phyloP scores from a whole-genome alignment of 192 early-diverging fungal species.

The Coemansia erecta region DNA sequence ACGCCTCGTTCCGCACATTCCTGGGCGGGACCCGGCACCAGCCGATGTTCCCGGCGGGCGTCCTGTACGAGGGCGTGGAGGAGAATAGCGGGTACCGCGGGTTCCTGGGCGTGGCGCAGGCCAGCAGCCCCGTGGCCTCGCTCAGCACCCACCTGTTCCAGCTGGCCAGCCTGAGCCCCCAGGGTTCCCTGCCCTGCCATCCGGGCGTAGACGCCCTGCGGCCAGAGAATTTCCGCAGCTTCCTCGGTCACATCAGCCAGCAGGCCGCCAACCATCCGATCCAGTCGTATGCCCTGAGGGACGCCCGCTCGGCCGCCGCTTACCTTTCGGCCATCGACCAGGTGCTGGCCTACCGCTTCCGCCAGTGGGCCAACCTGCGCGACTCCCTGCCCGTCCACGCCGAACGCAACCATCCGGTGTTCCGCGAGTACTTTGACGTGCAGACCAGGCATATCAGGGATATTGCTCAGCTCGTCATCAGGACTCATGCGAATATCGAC shows the following conservation, averaged over 20 bases:
- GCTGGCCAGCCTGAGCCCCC: slow-evolving; percentile 74
- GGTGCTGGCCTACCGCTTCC: slow-evolving; percentile 78
- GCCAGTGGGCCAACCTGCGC: slow-evolving; percentile 89
- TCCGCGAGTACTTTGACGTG: slow-evolving; percentile 64
- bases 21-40: slow-evolving; percentile 88
- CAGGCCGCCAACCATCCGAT: slow-evolving; percentile 54
- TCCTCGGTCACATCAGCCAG: slow-evolving; percentile 66
- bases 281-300: slow-evolving; percentile 60
- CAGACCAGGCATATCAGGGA: slow-evolving; percentile 59
- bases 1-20: slow-evolving; percentile 87
- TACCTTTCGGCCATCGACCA: slow-evolving; percentile 81
- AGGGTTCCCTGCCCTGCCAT: slow-evolving; percentile 75
- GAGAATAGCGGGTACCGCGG: slow-evolving; percentile 50
- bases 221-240: slow-evolving; percentile 77
- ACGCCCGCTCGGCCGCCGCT: slow-evolving; percentile 61
- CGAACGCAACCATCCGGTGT: slow-evolving; percentile 64
- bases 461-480: slow-evolving; percentile 54
- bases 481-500: slow-evolving; percentile 62
- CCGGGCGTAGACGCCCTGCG: slow-evolving; percentile 72
- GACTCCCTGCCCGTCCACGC: slow-evolving; percentile 82
- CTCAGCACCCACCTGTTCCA: slow-evolving; percentile 82
- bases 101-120: slow-evolving; percentile 82
- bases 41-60: slow-evolving; percentile 88
- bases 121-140: slow-evolving; percentile 87
- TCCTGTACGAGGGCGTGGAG: slow-evolving; percentile 75